Base-by-base conservation (phyloP, 2,329 filamentous ascomycete genomes). In the Paecilomyces sp. region DNA sequence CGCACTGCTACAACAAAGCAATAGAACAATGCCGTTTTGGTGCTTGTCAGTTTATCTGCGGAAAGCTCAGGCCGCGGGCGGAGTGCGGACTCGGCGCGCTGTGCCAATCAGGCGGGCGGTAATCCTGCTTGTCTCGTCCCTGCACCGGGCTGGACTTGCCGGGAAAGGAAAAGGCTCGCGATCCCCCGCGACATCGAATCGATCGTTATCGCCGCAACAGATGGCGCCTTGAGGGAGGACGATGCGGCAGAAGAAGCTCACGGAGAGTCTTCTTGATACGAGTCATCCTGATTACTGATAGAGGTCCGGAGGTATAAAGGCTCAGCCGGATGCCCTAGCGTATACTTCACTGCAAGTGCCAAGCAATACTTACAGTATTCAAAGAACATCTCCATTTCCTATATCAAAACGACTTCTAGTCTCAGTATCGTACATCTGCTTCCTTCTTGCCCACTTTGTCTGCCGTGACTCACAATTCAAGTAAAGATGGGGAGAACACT, bases 401-500 rank as follows among this genome's bases (percentile, higher is more conserved):
- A 18, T n/a, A 47, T 47, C 31, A 9, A 47, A 24, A 2, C 24
- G 30, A 6, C 51, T 22, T 30, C 3, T 25, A 22, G 4, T 47
- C 41, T 47, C 15, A 18, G 7, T 18, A 22, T 22, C 18, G 15
- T n/a, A 18, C 2, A 22, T 47, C 22, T 11, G 13, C 5, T 41
- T 36, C 31, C 2, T 47, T 8, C n/a, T 5, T 47, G 8, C 2
- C 8, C n/a, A 47, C 18, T 47, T n/a, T 18, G 15, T 47, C 8
- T 15, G 7, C 18, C 18, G 15, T 47, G 15, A 15, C n/a, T 47
- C 18, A 47, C 7, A 47, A 4, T 22, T 3, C n/a, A 22, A 22
- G 5, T 6, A 53, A 22, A 8, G 15, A 79, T 80, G 77, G 77
- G 75, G 30, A 70, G 72, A 57, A 76, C 71, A 41, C 68, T 80